phyloP scores from a whole-genome alignment of 371 early-diverging fungal species.

The Dinochytrium kinnereticum region DNA sequence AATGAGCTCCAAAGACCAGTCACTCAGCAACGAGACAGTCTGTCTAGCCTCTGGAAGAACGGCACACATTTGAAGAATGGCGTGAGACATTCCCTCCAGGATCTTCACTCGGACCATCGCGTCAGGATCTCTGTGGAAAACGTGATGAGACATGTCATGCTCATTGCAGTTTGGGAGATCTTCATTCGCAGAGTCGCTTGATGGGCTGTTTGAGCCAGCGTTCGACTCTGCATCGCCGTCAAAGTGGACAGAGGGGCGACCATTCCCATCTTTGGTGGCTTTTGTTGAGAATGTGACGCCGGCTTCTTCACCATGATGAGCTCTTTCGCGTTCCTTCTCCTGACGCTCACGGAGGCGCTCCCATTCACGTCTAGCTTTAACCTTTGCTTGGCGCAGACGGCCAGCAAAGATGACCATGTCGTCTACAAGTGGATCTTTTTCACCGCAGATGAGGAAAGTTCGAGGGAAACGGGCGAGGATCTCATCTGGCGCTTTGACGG shows the following conservation, averaged over 20 bases:
- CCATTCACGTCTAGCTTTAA: conserved; percentile 50
- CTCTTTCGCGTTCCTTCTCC: conserved; percentile 54
- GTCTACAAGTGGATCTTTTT: conserved; percentile 95
- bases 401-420: conserved; percentile 93
- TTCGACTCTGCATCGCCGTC: conserved; percentile 9
- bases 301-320: not conserved
- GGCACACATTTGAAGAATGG: conserved; percentile 85
- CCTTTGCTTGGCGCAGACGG: conserved; percentile 75
- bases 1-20: conserved; percentile 68
- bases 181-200: not conserved
- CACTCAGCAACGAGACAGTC: conserved; percentile 67
- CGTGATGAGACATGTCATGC: conserved; percentile 33
- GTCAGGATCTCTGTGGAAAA: conserved; percentile 47
- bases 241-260: not conserved
- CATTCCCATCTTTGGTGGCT: no score
- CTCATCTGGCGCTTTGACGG: conserved; percentile 87
- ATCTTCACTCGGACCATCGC: conserved; percentile 65
- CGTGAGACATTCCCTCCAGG: conserved; percentile 92
- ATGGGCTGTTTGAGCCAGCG: not conserved
- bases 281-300: conserved; percentile 9
- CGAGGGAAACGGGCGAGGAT: conserved; percentile 89
- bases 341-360: conserved; percentile 68
- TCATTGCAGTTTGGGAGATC: conserved; percentile 18
- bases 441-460: conserved; percentile 90
- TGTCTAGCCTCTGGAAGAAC: conserved; percentile 85